These are phyloP conservation scores for Histomonas meleagridis DNA, from an alignment of 208 protist species.

Conservation along the genomic window DNA sequence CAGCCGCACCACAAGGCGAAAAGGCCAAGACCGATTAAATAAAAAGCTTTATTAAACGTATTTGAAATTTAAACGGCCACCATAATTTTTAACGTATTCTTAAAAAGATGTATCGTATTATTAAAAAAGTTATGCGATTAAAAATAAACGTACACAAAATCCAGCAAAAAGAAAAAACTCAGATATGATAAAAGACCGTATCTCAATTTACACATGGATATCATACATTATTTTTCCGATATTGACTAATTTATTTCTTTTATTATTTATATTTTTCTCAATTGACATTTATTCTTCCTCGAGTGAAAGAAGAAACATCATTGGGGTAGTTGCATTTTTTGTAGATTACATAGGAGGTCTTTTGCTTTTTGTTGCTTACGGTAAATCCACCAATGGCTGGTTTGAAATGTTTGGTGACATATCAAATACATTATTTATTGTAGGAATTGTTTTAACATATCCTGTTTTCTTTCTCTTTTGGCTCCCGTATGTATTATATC, in stretches of 20 bases:
- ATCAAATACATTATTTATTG: background rate
- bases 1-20: too few species aligned
- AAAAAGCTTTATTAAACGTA: too few species aligned
- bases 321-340: background rate
- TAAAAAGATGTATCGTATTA: too few species aligned
- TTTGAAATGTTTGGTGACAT: background rate
- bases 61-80: too few species aligned
- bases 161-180: too few species aligned
- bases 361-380: background rate
- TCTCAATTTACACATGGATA: too few species aligned
- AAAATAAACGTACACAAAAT: too few species aligned
- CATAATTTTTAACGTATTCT: too few species aligned
- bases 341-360: background rate
- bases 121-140: too few species aligned
- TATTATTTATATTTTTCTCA: conserved; percentile 18
- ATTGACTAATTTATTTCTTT: background rate
- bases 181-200: too few species aligned
- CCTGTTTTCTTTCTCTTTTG: conserved; percentile 14
- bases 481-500: background rate
- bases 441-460: background rate
- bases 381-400: background rate
- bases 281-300: background rate
- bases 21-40: too few species aligned
- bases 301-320: background rate
- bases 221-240: too few species aligned